A percentile compares a stretch with the other conserved stretches of the same genome.
These are phyloP conservation scores for Arthrobotrys sphaeroides DNA, from an alignment of 2,329 filamentous ascomycete genomes.

Conservation along the genomic window DNA sequence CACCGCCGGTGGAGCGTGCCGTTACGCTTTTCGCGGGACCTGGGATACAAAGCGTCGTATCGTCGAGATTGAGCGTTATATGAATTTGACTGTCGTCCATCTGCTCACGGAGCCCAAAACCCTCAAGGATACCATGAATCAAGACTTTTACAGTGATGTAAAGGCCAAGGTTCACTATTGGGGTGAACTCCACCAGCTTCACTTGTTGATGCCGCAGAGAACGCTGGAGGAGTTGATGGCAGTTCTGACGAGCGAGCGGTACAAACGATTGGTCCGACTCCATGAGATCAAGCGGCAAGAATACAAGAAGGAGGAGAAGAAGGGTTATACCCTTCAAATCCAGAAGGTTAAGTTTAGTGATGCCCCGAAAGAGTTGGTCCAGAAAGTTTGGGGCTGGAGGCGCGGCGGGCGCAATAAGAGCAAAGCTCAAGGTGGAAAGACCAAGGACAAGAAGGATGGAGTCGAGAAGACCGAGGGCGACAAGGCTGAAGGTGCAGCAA, in stretches of 20 bases:
- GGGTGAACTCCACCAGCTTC: constrained; percentile 13
- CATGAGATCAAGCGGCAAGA: not conserved
- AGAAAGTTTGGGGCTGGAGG: not conserved
- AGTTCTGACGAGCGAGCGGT: not conserved
- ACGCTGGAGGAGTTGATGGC: not conserved
- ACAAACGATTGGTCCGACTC: not conserved
- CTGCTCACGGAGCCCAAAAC: not conserved
- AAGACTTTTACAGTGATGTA: not conserved
- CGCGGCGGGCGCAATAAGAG: not conserved
- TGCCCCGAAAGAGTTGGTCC: not conserved
- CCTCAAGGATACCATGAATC: not conserved
- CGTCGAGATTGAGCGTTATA: not conserved
- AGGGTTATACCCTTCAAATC: not conserved
- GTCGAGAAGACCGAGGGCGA: not conserved
- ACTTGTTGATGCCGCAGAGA: not conserved
- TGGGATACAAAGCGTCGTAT: not conserved
- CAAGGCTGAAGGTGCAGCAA: no score
- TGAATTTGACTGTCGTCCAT: not conserved
- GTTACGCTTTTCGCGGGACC: not conserved
- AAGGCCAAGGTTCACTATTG: constrained; percentile 22
- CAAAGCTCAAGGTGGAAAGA: no score
- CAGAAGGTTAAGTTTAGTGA: not conserved
- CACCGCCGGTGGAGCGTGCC: not conserved
- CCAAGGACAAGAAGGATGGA: not conserved
- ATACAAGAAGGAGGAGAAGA: not conserved